Evolutionary conservation across 495 filamentous ascomycete species (phyloP), one percentile per base, ranked within the genome.

Genomic region (Hypoxylon lienhwacheense): DNA sequence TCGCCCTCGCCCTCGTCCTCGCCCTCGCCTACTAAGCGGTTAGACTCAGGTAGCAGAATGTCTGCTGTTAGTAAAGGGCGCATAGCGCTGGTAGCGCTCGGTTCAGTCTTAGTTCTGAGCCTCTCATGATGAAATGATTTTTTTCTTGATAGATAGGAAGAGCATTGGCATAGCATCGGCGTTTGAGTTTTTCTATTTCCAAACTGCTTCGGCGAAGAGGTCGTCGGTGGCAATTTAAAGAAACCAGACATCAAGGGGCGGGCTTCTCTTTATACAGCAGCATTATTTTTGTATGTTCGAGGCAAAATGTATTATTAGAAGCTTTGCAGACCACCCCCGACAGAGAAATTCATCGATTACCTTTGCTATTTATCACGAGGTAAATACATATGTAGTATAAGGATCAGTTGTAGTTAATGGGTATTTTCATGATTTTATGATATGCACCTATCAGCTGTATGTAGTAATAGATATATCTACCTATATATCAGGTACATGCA

Each of bases 91-190:
- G 26, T 62, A 2, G 33, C 26, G 12, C 42, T 47, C 4, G 29
- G 29, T 8, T 57, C 28, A 8, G 15, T 19, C 16, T 7, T 56
- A 22, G 11, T 37, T 49, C 16, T 59, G 8, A 19, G 22, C 35
- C 24, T 63, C 11, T 42, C 39, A 40, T 63, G 36, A 50, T 26
- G 22, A 19, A 28, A 45, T 34, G 19, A 36, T 53, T 40, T 50
- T 53, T 12, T 53, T 40, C 46, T 53, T 12, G 26, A 48, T 35
- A 51, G 28, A 20, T 6, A 35, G 5, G 10, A 29, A 4, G 20
- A 5, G 16, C n/a, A 55, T 47, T 25, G 16, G 31, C 39, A 51
- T 51, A 46, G 41, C 28, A 52, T 46, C 49, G 59, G 59, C 53
- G 59, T 57, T 57, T 46, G 37, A 45, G 24, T 40, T 42, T n/a